phyloP scores from a whole-genome alignment of 305 asterid species.

The Solanum aculeatissimum region DNA sequence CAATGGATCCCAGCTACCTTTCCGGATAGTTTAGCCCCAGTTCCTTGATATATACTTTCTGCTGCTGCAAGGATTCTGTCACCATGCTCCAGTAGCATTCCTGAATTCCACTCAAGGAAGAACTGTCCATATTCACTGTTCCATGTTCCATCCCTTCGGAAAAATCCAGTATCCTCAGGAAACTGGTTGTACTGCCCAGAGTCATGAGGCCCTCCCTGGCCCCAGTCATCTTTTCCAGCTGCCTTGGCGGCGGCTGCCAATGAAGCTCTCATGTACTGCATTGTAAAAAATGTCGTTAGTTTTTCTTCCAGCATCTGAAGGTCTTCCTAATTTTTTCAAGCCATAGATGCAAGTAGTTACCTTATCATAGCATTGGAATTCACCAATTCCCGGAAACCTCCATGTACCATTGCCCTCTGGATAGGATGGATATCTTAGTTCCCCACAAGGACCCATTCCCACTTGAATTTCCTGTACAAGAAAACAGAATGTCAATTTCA shows the following conservation, averaged over 20 bases:
- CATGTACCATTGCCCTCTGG: constrained; percentile 92
- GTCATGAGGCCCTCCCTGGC: constrained; percentile 74
- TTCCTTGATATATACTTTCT: constrained; percentile 49
- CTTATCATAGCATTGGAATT: constrained; percentile 95
- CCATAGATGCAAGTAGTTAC: constrained; percentile 16
- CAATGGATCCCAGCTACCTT: constrained; percentile 93
- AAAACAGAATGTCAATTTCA: constrained; percentile 5
- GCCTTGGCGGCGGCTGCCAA: constrained; percentile 72
- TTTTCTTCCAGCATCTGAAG: not conserved
- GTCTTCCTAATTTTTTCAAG: not conserved
- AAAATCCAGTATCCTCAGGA: constrained; percentile 87
- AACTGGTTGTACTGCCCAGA: constrained; percentile 71
- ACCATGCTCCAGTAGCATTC: constrained; percentile 67
- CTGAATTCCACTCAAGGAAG: constrained; percentile 78
- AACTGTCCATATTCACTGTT: constrained; percentile 67
- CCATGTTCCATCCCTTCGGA: constrained; percentile 75
- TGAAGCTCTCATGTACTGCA: constrained; percentile 90
- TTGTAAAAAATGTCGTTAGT: not conserved
- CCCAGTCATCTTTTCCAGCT: constrained; percentile 64
- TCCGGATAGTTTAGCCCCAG: constrained; percentile 71
- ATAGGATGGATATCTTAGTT: constrained; percentile 92
- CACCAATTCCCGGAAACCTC: constrained; percentile 92
- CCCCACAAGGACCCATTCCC: constrained; percentile 97
- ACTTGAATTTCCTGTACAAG: constrained; percentile 80
- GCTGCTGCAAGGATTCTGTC: constrained; percentile 67